Evolutionary conservation across 108 stramenopile genomes (phyloP).

Genomic region (Skeletonema potamos): DNA sequence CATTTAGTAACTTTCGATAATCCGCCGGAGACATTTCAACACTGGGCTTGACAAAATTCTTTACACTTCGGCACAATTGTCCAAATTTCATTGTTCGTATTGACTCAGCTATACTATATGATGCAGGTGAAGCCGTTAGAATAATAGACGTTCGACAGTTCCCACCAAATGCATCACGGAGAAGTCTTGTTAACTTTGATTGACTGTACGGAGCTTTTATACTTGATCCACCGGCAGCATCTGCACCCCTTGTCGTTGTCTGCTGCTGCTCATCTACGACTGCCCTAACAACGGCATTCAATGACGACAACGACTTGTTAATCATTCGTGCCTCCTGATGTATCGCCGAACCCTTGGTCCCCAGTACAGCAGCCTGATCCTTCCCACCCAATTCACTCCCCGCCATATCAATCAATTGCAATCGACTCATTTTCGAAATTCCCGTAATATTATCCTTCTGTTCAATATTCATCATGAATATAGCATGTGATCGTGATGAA

Average conservation of each 20-base stretch:
- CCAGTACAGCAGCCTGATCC: neutral
- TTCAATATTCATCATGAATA: slow-evolving; percentile 74
- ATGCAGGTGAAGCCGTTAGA: slow-evolving; percentile 81
- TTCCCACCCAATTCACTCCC: slow-evolving; percentile 76
- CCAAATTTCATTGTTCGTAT: slow-evolving; percentile 85
- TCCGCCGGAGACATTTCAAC: slow-evolving; percentile 43
- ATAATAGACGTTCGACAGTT: slow-evolving; percentile 82
- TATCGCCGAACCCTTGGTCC: slow-evolving; percentile 43
- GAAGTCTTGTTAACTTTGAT: slow-evolving; percentile 80
- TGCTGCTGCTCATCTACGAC: slow-evolving; percentile 63
- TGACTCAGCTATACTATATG: slow-evolving; percentile 81
- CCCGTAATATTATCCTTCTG: slow-evolving; percentile 54
- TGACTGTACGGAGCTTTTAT: slow-evolving; percentile 55
- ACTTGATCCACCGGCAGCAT: slow-evolving; percentile 3
- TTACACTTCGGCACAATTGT: slow-evolving; percentile 53
- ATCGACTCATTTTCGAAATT: slow-evolving; percentile 43
- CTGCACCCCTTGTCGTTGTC: slow-evolving; percentile 31
- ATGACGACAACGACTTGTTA: slow-evolving; percentile 73
- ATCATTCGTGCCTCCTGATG: slow-evolving; percentile 78
- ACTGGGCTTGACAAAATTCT: slow-evolving; percentile 52
- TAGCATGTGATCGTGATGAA: slow-evolving; percentile 83
- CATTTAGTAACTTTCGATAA: slow-evolving; percentile 57
- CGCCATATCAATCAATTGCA: slow-evolving; percentile 88
- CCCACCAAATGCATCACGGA: slow-evolving; percentile 87
- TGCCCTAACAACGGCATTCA: slow-evolving; percentile 72